Conservation (phyloP, 805 yeast genomes). For the Scheffersomyces lignosus region DNA sequence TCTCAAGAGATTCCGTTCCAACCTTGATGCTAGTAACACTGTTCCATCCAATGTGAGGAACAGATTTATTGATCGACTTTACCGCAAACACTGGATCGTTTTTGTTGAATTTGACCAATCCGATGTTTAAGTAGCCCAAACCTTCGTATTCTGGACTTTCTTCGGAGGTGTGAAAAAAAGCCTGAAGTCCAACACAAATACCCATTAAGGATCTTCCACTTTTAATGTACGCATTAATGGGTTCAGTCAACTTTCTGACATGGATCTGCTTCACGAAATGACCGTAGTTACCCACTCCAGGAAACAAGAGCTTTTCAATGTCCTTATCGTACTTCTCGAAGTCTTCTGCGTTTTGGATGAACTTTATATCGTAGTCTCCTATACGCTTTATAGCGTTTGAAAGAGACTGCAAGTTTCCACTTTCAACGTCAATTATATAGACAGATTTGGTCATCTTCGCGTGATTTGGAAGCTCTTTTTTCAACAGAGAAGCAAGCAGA, state of each 20-base stretch:
- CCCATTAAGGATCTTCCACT: constrained; percentile 94
- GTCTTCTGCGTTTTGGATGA: constrained; percentile 60
- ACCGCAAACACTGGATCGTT: constrained; percentile 32
- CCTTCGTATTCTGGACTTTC: constrained; percentile 77
- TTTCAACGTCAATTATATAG: constrained; percentile 87
- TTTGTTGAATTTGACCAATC: constrained; percentile 56
- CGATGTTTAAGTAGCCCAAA: constrained; percentile 45
- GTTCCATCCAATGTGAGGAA: constrained; percentile 98
- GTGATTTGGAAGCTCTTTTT: neutral
- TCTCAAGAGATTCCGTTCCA: constrained; percentile 21
- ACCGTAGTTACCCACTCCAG: constrained; percentile 98
- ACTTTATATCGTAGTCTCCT: constrained; percentile 63
- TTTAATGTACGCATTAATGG: constrained; percentile 62
- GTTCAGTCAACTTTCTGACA: constrained; percentile 61
- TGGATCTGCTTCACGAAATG: constrained; percentile 79
- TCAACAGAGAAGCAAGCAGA: too few relatives aligned
- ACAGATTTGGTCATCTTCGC: constrained; percentile 28
- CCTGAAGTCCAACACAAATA: constrained; percentile 94
- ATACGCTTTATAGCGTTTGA: constrained; percentile 79
- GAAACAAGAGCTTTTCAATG: constrained; percentile 68
- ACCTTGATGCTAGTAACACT: constrained; percentile 32
- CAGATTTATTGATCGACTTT: constrained; percentile 59
- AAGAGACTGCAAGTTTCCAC: constrained; percentile 90
- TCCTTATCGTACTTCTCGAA: constrained; percentile 39
- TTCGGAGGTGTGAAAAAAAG: constrained; percentile 71